Conservation (phyloP, 805 yeast genomes). For the Cyberlindnera veronae region DNA sequence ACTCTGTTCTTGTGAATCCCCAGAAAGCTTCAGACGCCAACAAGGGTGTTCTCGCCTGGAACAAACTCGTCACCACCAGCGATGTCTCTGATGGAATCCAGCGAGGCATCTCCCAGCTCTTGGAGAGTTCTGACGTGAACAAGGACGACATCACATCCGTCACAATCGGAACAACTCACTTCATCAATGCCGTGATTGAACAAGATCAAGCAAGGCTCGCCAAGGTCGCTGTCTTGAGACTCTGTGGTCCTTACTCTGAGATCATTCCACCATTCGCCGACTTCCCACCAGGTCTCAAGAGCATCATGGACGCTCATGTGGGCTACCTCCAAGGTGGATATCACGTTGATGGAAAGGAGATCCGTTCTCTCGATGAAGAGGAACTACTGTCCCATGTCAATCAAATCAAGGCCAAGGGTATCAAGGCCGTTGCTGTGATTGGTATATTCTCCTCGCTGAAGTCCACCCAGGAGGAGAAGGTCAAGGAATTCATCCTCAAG, state of each 20-base stretch:
- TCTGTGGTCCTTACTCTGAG: constrained; percentile 40
- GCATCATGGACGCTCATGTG: constrained; percentile 34
- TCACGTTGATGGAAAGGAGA: constrained; percentile 39
- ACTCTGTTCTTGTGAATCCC: constrained; percentile 44
- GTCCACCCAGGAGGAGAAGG: constrained; percentile 34
- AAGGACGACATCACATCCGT: constrained; percentile 35
- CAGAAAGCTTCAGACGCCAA: constrained; percentile 18
- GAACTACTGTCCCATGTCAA: constrained; percentile 28
- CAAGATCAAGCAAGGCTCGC: constrained; percentile 39
- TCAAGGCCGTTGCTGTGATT: constrained; percentile 36
- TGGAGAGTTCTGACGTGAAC: constrained; percentile 26
- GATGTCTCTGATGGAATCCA: constrained; percentile 43
- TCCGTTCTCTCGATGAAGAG: constrained; percentile 31
- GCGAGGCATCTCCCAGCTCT: constrained; percentile 32
- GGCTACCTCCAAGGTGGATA: constrained; percentile 38
- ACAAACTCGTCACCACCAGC: constrained; percentile 41
- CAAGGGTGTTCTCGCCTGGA: constrained; percentile 39
- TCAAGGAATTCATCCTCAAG: constrained; percentile 30
- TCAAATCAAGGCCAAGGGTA: constrained; percentile 31
- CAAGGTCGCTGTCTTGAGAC: constrained; percentile 40
- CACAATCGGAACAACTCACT: constrained; percentile 49
- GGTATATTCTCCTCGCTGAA: constrained; percentile 40
- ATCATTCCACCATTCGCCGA: constrained; percentile 40
- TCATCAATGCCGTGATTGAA: constrained; percentile 47
- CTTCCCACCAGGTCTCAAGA: constrained; percentile 37